phyloP scores from a whole-genome alignment of 768 basidiomycete genomes.

The Pholiota molesta region DNA sequence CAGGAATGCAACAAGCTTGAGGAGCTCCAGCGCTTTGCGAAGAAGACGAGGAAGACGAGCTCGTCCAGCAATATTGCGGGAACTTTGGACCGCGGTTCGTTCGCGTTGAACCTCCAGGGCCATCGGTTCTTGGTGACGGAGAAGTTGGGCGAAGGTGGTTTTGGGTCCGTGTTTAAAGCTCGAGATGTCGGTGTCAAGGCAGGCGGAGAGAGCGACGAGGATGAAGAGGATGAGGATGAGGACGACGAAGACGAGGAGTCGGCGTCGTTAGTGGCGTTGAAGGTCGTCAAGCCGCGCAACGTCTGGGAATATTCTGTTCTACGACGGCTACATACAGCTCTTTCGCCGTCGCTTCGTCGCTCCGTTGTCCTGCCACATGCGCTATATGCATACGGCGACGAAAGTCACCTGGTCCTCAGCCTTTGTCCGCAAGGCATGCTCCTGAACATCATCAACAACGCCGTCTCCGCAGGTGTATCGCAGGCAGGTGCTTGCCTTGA shows the following conservation, averaged over 20 bases:
- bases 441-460: conserved; percentile 89
- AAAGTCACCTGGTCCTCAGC: conserved; percentile 88
- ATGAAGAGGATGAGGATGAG: conserved; percentile 50
- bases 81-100: conserved; percentile 39
- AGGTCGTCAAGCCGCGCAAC: conserved; percentile 87
- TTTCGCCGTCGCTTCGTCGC: conserved; percentile 58
- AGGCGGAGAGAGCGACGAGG: conserved; percentile 46
- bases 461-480: conserved; percentile 71
- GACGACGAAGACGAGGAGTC: conserved; percentile 60
- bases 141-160: conserved; percentile 97
- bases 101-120: conserved; percentile 64
- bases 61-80: conserved; percentile 35
- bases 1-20: conserved; percentile 63
- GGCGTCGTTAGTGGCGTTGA: conserved; percentile 74
- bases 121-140: conserved; percentile 71
- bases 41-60: conserved; percentile 48
- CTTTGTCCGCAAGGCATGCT: conserved; percentile 91
- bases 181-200: conserved; percentile 51
- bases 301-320: conserved; percentile 94
- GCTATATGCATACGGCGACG: conserved; percentile 84
- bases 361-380: conserved; percentile 80
- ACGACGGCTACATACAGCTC: conserved; percentile 68
- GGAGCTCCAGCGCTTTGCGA: conserved; percentile 72
- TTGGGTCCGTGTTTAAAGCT: conserved; percentile 93
- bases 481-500: conserved; percentile 85